A percentile compares a stretch with the other conserved stretches of the same genome.
Conservation (phyloP, 1,284 basidiomycete species). For the Earliella scabrosa region DNA sequence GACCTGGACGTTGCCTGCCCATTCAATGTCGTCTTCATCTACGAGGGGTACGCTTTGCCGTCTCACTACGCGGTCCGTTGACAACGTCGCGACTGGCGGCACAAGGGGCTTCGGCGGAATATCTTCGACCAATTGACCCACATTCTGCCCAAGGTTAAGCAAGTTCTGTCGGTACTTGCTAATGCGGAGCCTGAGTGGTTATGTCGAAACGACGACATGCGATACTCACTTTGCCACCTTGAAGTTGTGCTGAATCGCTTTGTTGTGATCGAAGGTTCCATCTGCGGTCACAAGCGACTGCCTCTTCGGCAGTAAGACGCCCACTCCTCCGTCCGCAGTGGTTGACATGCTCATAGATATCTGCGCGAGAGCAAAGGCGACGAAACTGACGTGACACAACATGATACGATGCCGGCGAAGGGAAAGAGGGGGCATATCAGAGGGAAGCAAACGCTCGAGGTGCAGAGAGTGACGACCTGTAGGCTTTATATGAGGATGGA, state of each 20-base stretch:
- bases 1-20: constrained; percentile 26
- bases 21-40: constrained; percentile 17
- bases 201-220: background rate
- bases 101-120: background rate
- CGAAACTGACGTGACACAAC: constrained; percentile 19
- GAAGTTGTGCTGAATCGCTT: constrained; percentile 13
- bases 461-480: no score
- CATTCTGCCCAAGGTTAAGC: constrained; percentile 22
- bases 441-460: no score
- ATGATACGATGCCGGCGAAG: constrained; percentile 2
- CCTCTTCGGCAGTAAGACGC: constrained; percentile 22
- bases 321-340: constrained; percentile 4
- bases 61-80: constrained; percentile 4
- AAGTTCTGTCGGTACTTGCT: constrained; percentile 28
- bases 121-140: constrained; percentile 2
- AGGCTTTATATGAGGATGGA: background rate
- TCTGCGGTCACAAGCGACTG: constrained; percentile 19
- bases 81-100: background rate
- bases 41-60: constrained; percentile 12
- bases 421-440: background rate
- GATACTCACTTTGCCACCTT: constrained; percentile 18
- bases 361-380: constrained; percentile 18
- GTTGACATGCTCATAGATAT: constrained; percentile 12
- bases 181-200: background rate
- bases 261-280: constrained; percentile 23